Percentiles rank a stretch among this genome's conserved stretches.
Conservation (phyloP, 73 alveolate genomes). For the Paramecium sexaurelia region DNA sequence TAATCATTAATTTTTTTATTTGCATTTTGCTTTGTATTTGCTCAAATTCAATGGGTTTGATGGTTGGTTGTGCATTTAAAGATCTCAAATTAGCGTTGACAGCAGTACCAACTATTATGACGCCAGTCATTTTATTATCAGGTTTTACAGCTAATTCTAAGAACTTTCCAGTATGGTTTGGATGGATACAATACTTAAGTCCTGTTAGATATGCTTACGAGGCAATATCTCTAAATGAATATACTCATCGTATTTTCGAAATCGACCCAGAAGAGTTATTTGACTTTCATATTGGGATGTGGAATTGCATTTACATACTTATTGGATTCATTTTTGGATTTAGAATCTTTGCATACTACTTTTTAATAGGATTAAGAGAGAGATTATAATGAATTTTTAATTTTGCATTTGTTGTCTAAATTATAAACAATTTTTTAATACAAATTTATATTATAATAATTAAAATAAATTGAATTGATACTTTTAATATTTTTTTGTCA, state of each 20-base stretch:
- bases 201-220: conserved; percentile 78
- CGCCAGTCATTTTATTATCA: conserved; percentile 75
- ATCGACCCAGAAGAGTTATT: conserved; percentile 2
- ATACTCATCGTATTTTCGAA: background rate
- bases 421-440: too few relatives aligned
- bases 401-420: background rate
- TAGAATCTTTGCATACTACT: background rate
- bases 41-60: background rate
- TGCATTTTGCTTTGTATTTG: conserved; percentile 17
- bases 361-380: background rate
- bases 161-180: conserved; percentile 67
- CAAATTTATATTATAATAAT: too few relatives aligned
- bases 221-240: conserved; percentile 75
- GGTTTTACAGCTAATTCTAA: conserved; percentile 75
- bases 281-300: conserved; percentile 30
- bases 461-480: too few relatives aligned
- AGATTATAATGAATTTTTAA: background rate
- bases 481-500: too few relatives aligned
- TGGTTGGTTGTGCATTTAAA: conserved; percentile 62
- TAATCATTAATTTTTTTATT: conserved; percentile 1
- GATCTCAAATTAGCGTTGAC: conserved; percentile 69
- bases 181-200: conserved; percentile 77
- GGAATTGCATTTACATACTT: conserved; percentile 16
- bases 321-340: conserved; percentile 24
- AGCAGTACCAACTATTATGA: conserved; percentile 54